A percentile compares a stretch with the other conserved stretches of the same genome.
Conservation (phyloP, 305 asterid species). For the Petunia hybrid region DNA sequence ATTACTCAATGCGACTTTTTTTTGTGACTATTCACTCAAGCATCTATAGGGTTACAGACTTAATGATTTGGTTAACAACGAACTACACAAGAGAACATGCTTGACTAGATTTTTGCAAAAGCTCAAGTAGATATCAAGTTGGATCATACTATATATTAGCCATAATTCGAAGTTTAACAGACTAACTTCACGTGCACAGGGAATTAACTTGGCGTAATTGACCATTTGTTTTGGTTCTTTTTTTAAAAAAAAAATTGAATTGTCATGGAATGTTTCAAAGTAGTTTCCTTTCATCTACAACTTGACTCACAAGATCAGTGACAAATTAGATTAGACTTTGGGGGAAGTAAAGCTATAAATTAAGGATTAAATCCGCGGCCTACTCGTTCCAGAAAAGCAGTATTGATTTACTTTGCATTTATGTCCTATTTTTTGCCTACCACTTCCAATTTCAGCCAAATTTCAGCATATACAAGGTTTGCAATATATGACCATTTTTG, state of each 20-base stretch:
- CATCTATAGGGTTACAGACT: background rate
- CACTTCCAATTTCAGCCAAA: too few relatives aligned
- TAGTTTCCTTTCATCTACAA: constrained; percentile 25
- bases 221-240: constrained; percentile 25
- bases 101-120: constrained; percentile 20
- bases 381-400: too few relatives aligned
- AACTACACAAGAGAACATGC: constrained; percentile 18
- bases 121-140: constrained; percentile 25
- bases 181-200: constrained; percentile 29
- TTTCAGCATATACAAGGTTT: too few relatives aligned
- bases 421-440: too few relatives aligned
- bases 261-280: constrained; percentile 30
- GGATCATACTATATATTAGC: constrained; percentile 16
- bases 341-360: constrained; percentile 30
- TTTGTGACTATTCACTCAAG: too few relatives aligned
- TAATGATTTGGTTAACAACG: constrained; percentile 7
- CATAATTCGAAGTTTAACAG: constrained; percentile 7
- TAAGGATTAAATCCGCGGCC: background rate
- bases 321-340: constrained; percentile 28
- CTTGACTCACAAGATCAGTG: constrained; percentile 30
- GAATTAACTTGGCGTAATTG: constrained; percentile 22
- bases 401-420: too few relatives aligned
- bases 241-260: background rate
- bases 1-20: too few relatives aligned
- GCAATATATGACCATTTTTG: too few relatives aligned